Percentiles rank a stretch among this genome's conserved stretches.
These are phyloP conservation scores for Irpex lacteus DNA, from an alignment of 1,284 basidiomycete species.

Conservation along the genomic window DNA sequence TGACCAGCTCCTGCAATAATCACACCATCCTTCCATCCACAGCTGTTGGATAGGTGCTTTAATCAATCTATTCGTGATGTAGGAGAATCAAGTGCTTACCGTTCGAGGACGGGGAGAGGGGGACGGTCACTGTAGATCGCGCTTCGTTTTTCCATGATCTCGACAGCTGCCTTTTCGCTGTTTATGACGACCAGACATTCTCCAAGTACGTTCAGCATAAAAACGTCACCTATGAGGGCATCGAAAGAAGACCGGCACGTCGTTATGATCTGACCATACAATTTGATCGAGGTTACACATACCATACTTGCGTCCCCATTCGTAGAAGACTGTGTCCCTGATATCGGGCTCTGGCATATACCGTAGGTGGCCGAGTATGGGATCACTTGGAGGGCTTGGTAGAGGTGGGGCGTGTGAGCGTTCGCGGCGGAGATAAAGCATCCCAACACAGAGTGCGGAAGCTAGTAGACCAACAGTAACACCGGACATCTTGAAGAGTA, in stretches of 20 bases:
- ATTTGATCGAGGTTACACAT: not conserved
- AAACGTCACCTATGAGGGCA: not conserved
- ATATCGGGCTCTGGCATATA: not conserved
- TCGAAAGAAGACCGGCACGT: not conserved
- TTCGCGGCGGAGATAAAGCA: too few relatives aligned
- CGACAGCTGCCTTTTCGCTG: constrained; percentile 4
- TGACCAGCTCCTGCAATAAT: not conserved
- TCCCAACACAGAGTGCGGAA: too few relatives aligned
- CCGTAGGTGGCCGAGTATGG: not conserved
- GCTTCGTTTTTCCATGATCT: constrained; percentile 21
- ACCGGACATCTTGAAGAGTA: too few relatives aligned
- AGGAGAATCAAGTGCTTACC: not conserved
- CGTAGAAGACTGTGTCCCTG: not conserved
- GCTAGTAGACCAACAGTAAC: too few relatives aligned
- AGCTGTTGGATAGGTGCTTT: not conserved
- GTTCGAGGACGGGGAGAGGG: not conserved
- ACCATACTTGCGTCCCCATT: not conserved
- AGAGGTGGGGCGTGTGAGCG: not conserved
- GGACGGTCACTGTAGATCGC: constrained; percentile 9
- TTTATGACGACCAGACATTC: constrained; percentile 8
- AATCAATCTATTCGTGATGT: not conserved
- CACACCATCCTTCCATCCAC: not conserved
- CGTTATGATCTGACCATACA: too few relatives aligned
- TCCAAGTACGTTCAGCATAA: not conserved
- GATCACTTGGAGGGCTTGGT: not conserved